A percentile compares a stretch with the other conserved stretches of the same genome.
phyloP scores from a whole-genome alignment of 805 yeast genomes.

The Candida rishiriensis region DNA sequence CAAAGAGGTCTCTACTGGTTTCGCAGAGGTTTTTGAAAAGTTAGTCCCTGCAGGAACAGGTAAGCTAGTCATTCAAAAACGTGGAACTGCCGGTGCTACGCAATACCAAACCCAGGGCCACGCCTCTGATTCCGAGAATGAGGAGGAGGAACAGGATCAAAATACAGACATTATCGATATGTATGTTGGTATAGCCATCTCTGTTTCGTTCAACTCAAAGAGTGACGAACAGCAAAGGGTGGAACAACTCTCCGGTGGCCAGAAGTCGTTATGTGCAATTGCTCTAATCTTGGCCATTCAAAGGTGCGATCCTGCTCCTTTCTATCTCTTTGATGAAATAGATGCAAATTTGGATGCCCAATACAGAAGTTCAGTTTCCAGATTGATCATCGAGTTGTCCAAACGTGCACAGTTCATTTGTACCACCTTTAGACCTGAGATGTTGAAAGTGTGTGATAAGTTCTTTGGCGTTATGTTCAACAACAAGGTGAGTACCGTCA shows the following conservation, averaged over 20 bases:
- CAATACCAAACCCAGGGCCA: slow-evolving; percentile 8
- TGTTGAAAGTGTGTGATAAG: slow-evolving; percentile 80
- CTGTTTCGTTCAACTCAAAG: slow-evolving; percentile 85
- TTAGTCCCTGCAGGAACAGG: slow-evolving; percentile 86
- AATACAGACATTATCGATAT: slow-evolving; percentile 39
- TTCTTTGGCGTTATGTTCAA: slow-evolving; percentile 85
- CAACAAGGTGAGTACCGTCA: slow-evolving; percentile 75
- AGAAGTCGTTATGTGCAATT: slow-evolving; percentile 93
- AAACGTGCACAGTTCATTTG: slow-evolving; percentile 83
- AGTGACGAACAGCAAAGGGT: slow-evolving; percentile 80
- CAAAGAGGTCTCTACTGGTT: slow-evolving; percentile 67
- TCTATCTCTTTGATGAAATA: slow-evolving; percentile 91
- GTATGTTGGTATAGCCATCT: slow-evolving; percentile 77
- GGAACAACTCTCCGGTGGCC: slow-evolving; percentile 95
- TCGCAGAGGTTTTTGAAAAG: slow-evolving; percentile 68
- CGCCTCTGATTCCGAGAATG: slow-evolving; percentile 17
- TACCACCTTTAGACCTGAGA: slow-evolving; percentile 92
- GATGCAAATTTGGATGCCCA: slow-evolving; percentile 95
- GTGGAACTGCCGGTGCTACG: slow-evolving; percentile 14
- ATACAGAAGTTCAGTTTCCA: slow-evolving; percentile 83
- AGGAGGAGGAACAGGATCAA: slow-evolving; percentile 13
- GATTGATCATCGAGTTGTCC: slow-evolving; percentile 62
- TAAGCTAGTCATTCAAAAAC: slow-evolving; percentile 57
- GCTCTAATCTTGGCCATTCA: slow-evolving; percentile 92
- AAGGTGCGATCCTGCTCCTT: slow-evolving; percentile 94